Evolutionary conservation across 2,329 filamentous ascomycete genomes (phyloP).

Genomic region (Plenodomus tracheiphilus): DNA sequence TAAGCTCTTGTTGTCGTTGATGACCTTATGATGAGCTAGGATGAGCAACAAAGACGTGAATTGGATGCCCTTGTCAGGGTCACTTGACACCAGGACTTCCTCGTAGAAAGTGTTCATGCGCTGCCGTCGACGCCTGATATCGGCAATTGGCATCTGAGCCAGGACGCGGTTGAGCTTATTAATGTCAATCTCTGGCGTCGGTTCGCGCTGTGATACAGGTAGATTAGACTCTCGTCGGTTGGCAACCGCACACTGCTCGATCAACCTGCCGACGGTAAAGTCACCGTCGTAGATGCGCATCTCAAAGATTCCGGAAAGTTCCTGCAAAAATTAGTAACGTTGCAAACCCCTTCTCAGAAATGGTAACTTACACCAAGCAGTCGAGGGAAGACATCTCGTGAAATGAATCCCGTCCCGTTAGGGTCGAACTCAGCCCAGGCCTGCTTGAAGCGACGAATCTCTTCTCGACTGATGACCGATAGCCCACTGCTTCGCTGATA

Average conservation of each 20-base stretch:
- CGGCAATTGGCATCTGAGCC: constrained; percentile 70
- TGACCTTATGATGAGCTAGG: constrained; percentile 96
- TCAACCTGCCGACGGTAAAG: constrained; percentile 80
- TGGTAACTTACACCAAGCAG: constrained; percentile 69
- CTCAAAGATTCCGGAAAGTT: constrained; percentile 92
- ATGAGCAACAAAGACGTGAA: constrained; percentile 95
- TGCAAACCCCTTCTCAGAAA: background rate
- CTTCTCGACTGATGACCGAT: constrained; percentile 85
- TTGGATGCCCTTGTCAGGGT: constrained; percentile 84
- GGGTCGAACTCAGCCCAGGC: constrained; percentile 97
- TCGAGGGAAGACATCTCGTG: constrained; percentile 84
- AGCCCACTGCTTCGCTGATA: constrained; percentile 96
- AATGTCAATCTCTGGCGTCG: constrained; percentile 64
- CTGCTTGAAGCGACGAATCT: constrained; percentile 96
- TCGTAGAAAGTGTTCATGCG: constrained; percentile 96
- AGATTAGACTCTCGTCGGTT: constrained; percentile 54
- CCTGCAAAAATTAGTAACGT: constrained; percentile 44
- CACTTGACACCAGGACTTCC: constrained; percentile 90
- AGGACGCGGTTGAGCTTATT: constrained; percentile 74
- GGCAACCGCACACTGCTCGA: constrained; percentile 77
- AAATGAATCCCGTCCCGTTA: constrained; percentile 86
- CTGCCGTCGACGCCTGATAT: constrained; percentile 73
- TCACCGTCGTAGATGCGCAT: constrained; percentile 96
- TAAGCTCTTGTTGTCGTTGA: constrained; percentile 94
- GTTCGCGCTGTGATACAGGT: constrained; percentile 48